Base-by-base conservation (phyloP, 805 yeast genomes). In the Lachancea sp. region DNA sequence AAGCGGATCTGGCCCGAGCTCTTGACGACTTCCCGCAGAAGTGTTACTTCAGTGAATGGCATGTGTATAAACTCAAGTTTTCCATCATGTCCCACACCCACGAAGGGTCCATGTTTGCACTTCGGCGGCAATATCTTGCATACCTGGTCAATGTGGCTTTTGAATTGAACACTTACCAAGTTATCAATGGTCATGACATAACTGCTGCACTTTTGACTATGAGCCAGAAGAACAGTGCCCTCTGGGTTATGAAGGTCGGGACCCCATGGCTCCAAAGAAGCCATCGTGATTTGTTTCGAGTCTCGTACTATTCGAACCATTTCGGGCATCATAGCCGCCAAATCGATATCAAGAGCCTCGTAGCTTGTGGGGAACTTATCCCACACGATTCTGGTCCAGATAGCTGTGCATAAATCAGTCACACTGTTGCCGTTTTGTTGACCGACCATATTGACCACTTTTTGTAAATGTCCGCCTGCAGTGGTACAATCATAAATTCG, bases 401-500 rank as follows among this genome's bases (percentile, higher is more conserved):
- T 26, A 32, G 22, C 36, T 6, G 28, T 12, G 20, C 22, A 13
- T 17, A 38, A 16, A 18, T 9, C 20, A 11, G 17, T n/a, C n/a
- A n/a, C n/a, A n/a, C n/a, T n/a, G n/a, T n/a, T n/a, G n/a, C 21
- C 25, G 25, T 16, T 4, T 15, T 38, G 28, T 32, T 36, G 22
- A n/a, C 45, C 42, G 33, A 55, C 20, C 28, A 40, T 15, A 12
- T 29, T 43, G 4, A 55, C 32, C 26, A 54, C 43, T 7, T 55
- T 46, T 12, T 53, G 40, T 17, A 56, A 30, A 38, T 52, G 56
- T 11, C 61, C 61, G 8, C 47, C 48, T 16, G 30, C 17, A 16
- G 46, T 42, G 13, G 52, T 46, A 9, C 44, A 56, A 35, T 85
- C 68, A 47, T 71, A 75, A 8, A 78, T 69, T 64, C 75, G 67